These are phyloP conservation scores for Lactifluus echinatus DNA, from an alignment of 768 basidiomycete species.

Conservation along the genomic window DNA sequence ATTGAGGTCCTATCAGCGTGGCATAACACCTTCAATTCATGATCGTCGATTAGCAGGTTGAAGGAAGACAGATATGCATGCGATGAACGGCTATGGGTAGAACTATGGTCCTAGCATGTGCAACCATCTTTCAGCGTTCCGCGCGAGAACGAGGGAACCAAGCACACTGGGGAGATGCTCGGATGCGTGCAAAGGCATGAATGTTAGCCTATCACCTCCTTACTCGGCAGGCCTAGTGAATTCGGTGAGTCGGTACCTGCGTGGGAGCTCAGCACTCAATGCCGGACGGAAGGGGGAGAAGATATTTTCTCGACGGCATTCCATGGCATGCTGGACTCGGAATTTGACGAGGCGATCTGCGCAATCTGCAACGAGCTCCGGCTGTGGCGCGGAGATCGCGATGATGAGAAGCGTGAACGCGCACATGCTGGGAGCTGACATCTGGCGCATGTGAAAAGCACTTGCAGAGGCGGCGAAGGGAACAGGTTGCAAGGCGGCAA, in stretches of 20 bases:
- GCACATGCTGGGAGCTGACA: slow-evolving; percentile 12
- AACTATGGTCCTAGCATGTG: not conserved
- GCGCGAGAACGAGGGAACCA: not conserved
- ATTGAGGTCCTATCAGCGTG: not conserved
- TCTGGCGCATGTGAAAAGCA: slow-evolving; percentile 7
- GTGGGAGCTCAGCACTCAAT: not conserved
- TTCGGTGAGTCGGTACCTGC: not conserved
- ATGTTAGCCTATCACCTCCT: slow-evolving; percentile 1
- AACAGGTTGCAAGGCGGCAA: not conserved
- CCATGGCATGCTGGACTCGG: not conserved
- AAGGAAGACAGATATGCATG: no score
- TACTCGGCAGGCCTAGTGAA: not conserved
- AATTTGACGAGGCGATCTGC: slow-evolving; percentile 8
- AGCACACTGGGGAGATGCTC: not conserved
- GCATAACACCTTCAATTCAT: not conserved
- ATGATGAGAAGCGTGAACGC: slow-evolving; percentile 14
- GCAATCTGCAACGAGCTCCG: slow-evolving; percentile 8
- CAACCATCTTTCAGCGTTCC: not conserved
- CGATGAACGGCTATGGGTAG: not conserved
- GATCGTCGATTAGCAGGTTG: not conserved
- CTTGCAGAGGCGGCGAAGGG: not conserved
- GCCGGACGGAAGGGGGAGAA: not conserved
- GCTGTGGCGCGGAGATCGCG: slow-evolving; percentile 7
- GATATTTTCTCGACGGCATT: slow-evolving; percentile 3
- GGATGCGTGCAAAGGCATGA: not conserved